Conservation (phyloP, 306 rosid genomes). For the Notholithocarpus densiflorus region DNA sequence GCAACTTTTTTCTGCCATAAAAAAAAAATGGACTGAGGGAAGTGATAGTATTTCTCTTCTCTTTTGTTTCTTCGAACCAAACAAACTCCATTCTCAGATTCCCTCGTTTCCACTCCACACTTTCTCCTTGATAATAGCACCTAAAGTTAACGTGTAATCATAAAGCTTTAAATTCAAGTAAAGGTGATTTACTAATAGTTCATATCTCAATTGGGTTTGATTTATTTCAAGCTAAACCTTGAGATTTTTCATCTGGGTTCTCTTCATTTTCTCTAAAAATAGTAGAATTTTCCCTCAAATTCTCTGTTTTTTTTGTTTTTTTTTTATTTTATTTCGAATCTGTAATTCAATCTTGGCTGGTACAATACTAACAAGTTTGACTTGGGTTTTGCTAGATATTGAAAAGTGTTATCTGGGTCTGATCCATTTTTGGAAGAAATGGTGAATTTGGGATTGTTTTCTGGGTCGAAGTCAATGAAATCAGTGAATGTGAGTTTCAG, state of each 20-base stretch:
- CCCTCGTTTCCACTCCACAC: slow-evolving; percentile 6
- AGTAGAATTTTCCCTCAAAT: not conserved
- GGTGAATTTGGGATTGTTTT: slow-evolving; percentile 59
- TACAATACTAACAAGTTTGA: slow-evolving; percentile 7
- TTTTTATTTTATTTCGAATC: slow-evolving; percentile 11
- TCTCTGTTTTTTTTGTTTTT: not conserved
- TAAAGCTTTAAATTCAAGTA: slow-evolving; percentile 30
- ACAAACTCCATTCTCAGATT: slow-evolving; percentile 5
- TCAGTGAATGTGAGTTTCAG: slow-evolving; percentile 70
- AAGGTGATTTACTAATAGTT: slow-evolving; percentile 15
- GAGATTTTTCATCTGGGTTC: slow-evolving; percentile 23
- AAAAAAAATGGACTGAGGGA: slow-evolving; percentile 23
- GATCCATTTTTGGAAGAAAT: slow-evolving; percentile 42
- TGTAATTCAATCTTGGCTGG: not conserved
- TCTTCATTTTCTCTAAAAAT: slow-evolving; percentile 16
- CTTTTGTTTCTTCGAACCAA: slow-evolving; percentile 11
- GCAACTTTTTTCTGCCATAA: not conserved
- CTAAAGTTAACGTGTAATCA: not conserved
- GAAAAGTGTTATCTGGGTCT: slow-evolving; percentile 24
- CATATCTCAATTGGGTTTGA: not conserved
- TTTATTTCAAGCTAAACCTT: not conserved
- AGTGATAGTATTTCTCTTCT: not conserved
- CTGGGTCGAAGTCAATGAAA: slow-evolving; percentile 47
- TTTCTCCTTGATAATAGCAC: not conserved
- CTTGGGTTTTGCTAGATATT: slow-evolving; percentile 13